Evolutionary conservation across 2,329 filamentous ascomycete species (phyloP).

Genomic region (Fusarium acutatum): DNA sequence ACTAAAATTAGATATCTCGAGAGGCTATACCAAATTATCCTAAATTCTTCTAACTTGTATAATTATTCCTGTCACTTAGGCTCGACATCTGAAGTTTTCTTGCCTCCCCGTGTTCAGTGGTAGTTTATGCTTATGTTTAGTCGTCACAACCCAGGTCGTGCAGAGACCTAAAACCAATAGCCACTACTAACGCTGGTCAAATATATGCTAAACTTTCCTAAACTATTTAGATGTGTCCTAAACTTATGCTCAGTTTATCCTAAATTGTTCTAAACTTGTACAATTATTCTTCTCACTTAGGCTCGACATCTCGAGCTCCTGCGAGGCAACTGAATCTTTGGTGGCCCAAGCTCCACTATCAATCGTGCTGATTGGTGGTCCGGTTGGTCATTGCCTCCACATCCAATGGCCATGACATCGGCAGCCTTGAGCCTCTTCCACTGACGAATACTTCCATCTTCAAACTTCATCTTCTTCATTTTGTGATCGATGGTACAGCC

Average conservation of each 20-base stretch:
- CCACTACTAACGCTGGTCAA: neutral
- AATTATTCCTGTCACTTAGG: neutral
- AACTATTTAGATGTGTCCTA: neutral
- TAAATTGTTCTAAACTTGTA: neutral
- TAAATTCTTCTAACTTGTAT: neutral
- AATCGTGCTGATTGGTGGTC: neutral
- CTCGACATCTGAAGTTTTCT: neutral
- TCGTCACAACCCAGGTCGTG: too few relatives aligned
- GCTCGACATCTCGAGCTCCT: neutral
- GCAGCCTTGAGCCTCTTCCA: neutral
- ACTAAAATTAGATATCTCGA: accelerated
- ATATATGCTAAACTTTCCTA: neutral
- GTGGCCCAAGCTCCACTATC: neutral
- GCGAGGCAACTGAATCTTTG: neutral
- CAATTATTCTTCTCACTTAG: neutral
- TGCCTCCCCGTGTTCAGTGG: too few relatives aligned
- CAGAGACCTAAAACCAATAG: neutral
- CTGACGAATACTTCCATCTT: neutral
- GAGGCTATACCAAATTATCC: neutral
- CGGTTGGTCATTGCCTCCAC: neutral
- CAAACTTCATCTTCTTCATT: neutral
- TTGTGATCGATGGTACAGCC: neutral
- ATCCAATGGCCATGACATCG: neutral
- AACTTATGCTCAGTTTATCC: neutral
- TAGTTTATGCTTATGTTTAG: too few relatives aligned